Conservation (phyloP, 768 basidiomycete genomes). For the Hericium coralloides region DNA sequence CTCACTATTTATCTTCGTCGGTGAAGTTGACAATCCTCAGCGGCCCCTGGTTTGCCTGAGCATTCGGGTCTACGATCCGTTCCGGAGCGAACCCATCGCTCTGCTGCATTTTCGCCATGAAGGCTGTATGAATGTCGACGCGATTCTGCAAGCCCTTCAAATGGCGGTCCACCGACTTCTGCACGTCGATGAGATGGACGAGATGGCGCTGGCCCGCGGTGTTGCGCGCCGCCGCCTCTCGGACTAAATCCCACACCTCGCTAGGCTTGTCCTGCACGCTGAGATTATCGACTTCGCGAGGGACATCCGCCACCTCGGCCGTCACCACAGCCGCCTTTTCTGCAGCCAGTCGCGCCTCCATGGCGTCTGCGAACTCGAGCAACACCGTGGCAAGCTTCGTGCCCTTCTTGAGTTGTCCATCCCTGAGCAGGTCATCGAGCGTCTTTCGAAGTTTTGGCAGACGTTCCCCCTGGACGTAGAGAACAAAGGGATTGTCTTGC, state of each 20-base stretch:
- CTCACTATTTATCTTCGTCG: not conserved
- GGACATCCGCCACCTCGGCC: not conserved
- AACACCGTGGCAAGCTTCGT: conserved; percentile 6
- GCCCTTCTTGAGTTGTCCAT: conserved; percentile 2
- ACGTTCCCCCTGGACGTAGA: conserved; percentile 6
- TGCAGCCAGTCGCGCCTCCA: conserved; percentile 4
- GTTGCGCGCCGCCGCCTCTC: not conserved
- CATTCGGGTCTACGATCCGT: not conserved
- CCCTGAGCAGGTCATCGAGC: conserved; percentile 4
- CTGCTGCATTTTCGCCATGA: not conserved
- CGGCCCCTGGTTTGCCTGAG: not conserved
- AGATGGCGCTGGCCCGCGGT: conserved; percentile 1
- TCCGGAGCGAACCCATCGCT: not conserved
- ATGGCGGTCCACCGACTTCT: not conserved
- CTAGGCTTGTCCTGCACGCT: not conserved
- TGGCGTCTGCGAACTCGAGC: not conserved
- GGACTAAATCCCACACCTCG: not conserved
- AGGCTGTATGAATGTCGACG: not conserved
- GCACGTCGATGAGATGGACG: conserved; percentile 10
- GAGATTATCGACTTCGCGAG: not conserved
- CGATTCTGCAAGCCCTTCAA: not conserved
- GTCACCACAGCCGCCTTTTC: not conserved
- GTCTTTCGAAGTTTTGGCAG: conserved; percentile 8
- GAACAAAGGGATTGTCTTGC: not conserved
- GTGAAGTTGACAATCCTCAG: not conserved